Evolutionary conservation across 1,284 basidiomycete genomes (phyloP).

Genomic region (Rhodotorula mucilaginosa): DNA sequence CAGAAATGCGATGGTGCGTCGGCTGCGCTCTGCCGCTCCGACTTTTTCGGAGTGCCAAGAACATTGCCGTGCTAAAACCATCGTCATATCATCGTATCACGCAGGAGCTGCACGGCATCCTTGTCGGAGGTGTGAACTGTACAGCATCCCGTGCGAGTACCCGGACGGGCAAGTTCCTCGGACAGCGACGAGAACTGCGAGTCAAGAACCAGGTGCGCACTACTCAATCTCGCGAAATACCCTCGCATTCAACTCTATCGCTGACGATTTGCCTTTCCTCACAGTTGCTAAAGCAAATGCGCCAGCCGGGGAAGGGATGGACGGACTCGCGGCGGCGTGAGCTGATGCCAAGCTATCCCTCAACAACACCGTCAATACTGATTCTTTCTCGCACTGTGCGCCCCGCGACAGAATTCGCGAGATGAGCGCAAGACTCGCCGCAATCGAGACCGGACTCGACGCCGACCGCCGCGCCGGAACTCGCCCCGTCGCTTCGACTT

Average conservation of each 20-base stretch:
- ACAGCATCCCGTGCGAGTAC: slow-evolving; percentile 13
- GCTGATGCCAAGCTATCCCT: neutral
- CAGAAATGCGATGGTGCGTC: slow-evolving; percentile 20
- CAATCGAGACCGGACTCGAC: slow-evolving; percentile 32
- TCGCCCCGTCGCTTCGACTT: slow-evolving; percentile 2
- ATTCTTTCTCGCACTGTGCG: neutral
- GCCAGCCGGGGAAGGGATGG: neutral
- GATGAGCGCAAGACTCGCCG: slow-evolving; percentile 24
- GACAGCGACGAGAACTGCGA: slow-evolving; percentile 4
- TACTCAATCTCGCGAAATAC: too few relatives aligned
- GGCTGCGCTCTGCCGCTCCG: too few relatives aligned
- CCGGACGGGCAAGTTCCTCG: slow-evolving; percentile 21
- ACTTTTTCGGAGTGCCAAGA: neutral
- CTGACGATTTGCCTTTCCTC: too few relatives aligned
- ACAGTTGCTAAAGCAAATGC: neutral
- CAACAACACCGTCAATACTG: neutral
- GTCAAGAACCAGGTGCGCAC: too few relatives aligned
- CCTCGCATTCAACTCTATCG: too few relatives aligned
- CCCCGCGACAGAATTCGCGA: slow-evolving; percentile 20
- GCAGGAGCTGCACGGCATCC: slow-evolving; percentile 6
- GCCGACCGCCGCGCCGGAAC: slow-evolving; percentile 11
- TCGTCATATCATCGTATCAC: neutral
- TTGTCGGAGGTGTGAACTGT: slow-evolving; percentile 34
- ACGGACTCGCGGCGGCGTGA: neutral
- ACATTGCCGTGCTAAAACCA: neutral